phyloP scores from a whole-genome alignment of 352 stramenopile genomes.

The Pythium graminicola region DNA sequence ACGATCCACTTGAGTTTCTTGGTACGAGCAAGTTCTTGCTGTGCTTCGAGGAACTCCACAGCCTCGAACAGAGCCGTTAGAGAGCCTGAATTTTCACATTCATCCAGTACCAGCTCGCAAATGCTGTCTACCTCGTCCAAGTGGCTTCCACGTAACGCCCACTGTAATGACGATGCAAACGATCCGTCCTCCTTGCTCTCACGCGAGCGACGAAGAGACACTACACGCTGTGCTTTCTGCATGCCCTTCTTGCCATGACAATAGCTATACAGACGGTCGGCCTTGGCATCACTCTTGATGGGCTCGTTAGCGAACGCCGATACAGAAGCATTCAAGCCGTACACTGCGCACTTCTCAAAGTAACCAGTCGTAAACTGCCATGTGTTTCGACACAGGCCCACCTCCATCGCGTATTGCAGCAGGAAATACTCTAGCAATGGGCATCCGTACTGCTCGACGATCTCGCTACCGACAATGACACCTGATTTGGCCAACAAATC shows the following conservation, averaged over 20 bases:
- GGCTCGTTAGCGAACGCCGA: constrained; percentile 42
- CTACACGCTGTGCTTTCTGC: constrained; percentile 24
- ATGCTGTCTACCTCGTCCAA: constrained; percentile 50
- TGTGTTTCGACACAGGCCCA: constrained; percentile 44
- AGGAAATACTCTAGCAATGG: constrained; percentile 55
- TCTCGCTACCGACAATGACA: constrained; percentile 39
- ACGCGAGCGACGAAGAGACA: constrained; percentile 35
- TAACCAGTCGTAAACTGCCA: constrained; percentile 67
- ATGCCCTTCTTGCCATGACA: constrained; percentile 48
- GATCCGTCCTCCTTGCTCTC: constrained; percentile 33
- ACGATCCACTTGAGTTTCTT: constrained; percentile 55
- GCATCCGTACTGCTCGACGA: constrained; percentile 39
- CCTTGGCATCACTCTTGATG: constrained; percentile 48
- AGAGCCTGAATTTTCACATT: constrained; percentile 33
- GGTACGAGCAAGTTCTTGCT: constrained; percentile 36
- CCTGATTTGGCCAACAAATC: constrained; percentile 56
- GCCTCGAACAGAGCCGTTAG: constrained; percentile 51
- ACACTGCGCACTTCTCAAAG: constrained; percentile 53
- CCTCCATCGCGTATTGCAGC: constrained; percentile 63
- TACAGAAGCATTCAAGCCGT: constrained; percentile 35
- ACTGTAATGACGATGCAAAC: constrained; percentile 51
- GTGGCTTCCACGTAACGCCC: constrained; percentile 54
- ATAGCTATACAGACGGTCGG: constrained; percentile 44
- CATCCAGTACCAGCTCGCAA: constrained; percentile 46
- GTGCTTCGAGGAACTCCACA: constrained; percentile 57